These are phyloP conservation scores for Papilionanthe hybrid DNA, from an alignment of 116 monocot genomes.

Conservation along the genomic window DNA sequence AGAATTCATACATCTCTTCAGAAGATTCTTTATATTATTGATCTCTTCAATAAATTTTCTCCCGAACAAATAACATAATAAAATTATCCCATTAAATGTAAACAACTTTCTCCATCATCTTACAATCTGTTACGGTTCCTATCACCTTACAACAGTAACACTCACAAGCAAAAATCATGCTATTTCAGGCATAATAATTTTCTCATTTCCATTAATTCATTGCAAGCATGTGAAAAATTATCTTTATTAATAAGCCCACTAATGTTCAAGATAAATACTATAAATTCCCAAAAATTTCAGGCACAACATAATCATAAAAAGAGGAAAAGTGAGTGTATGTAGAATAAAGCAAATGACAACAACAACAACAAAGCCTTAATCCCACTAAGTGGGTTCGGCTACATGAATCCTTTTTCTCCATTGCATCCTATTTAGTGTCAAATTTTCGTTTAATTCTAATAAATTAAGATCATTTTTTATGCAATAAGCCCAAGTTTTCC, in stretches of 20 bases:
- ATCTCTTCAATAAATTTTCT: not conserved
- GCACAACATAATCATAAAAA: not conserved
- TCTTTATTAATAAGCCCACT: not conserved
- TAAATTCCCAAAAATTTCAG: not conserved
- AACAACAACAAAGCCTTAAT: no score
- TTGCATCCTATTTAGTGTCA: no score
- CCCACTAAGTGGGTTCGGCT: no score
- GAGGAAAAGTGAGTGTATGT: not conserved
- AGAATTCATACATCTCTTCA: not conserved
- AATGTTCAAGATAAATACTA: not conserved
- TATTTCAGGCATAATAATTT: not conserved
- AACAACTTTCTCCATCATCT: not conserved
- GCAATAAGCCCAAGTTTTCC: no score
- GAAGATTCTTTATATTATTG: not conserved
- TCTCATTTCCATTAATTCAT: not conserved
- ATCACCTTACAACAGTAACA: not conserved
- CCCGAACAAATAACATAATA: not conserved
- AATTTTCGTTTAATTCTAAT: no score
- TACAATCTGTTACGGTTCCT: not conserved
- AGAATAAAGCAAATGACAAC: no score
- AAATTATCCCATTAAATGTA: not conserved
- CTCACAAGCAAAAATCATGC: not conserved
- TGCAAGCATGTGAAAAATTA: not conserved
- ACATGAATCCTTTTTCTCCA: no score
- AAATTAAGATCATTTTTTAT: no score